Evolutionary conservation across 2,329 filamentous ascomycete genomes (phyloP).

Genomic region (Ascochyta fabae): DNA sequence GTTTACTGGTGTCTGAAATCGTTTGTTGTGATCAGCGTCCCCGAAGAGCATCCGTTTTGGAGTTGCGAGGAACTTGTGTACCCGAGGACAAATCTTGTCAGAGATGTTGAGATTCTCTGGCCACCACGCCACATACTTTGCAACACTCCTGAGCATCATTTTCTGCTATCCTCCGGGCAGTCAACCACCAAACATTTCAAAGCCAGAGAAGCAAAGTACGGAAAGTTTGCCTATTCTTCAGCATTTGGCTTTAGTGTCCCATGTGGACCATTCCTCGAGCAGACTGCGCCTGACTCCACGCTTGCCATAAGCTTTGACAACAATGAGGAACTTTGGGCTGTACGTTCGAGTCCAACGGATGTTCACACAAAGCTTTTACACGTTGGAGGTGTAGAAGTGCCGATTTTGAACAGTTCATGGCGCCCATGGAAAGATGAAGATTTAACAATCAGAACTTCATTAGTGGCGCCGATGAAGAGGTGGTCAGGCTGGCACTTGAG

Average conservation of each 20-base stretch:
- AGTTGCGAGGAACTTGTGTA: slow-evolving; percentile 44
- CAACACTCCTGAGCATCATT: slow-evolving; percentile 33
- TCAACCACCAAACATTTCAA: slow-evolving; percentile 21
- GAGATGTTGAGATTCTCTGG: slow-evolving; percentile 14
- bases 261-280: slow-evolving; percentile 44
- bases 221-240: slow-evolving; percentile 51
- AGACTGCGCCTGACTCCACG: slow-evolving; percentile 35
- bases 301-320: slow-evolving; percentile 25
- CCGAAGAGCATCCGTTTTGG: slow-evolving; percentile 53
- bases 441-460: slow-evolving; percentile 11
- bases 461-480: slow-evolving; percentile 12
- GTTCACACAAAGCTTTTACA: slow-evolving; percentile 2
- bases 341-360: slow-evolving; percentile 27
- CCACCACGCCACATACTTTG: slow-evolving; percentile 53
- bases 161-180: slow-evolving; percentile 24
- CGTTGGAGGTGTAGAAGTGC: slow-evolving; percentile 2
- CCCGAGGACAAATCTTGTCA: slow-evolving; percentile 1
- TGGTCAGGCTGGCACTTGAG: slow-evolving; percentile 26
- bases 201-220: slow-evolving; percentile 27
- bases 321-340: slow-evolving; percentile 25
- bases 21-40: slow-evolving; percentile 49
- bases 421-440: slow-evolving; percentile 17
- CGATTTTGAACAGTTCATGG: slow-evolving; percentile 15
- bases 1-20: slow-evolving; percentile 60
- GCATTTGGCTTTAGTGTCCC: slow-evolving; percentile 56